Base-by-base conservation (phyloP, 2,329 filamentous ascomycete genomes). In the Ceratocystis huliohia region DNA sequence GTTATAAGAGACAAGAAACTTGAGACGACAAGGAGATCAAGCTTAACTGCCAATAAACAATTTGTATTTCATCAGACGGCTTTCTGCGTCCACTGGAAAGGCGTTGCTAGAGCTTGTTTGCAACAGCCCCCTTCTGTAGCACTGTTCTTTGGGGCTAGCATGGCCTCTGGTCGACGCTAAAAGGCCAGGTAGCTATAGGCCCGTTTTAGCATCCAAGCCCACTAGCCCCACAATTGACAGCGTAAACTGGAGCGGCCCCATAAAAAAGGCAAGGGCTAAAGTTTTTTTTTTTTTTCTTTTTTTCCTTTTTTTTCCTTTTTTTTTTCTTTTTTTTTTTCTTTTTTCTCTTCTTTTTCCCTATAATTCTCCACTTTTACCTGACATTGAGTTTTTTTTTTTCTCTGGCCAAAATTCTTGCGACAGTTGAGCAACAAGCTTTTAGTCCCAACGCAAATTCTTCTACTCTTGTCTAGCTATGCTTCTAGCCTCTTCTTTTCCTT, bases 1-100 rank as follows among this genome's bases (percentile, higher is more conserved):
- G 46, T 15, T 53, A 53, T 15, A 53, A 53, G 48, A 53, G 48
- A 53, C 48, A 53, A 53, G 48, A 53, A 15, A 50, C 48, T 53
- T 53, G 48, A 53, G 48, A 53, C 25, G 22, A 25, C 5, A 41
- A 15, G 10, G 37, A 53, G 22, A 53, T 53, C 48, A 53, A 53
- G 48, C 48, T 13, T 53, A 53, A 25, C 22, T 25, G 48, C 22
- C 7, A 53, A 28, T 17, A 53, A 28, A 15, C 10, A 41, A 41
- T 15, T 13, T 41, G 37, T 15, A 13, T 15, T 41, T 53, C 4
- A 53, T 53, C 48, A 28, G 48, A 28, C 48, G 48, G 37, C 37
- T 13, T 5, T 53, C 22, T 53, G 48, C 4, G n/a, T 5, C n/a
- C n/a, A 22, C 48, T 53, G n/a, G n/a, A 53, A 53, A n/a, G 22